Evolutionary conservation across 23 red algal species (phyloP), one percentile per base, ranked within the genome.

Genomic region (Agarophyton chilense): DNA sequence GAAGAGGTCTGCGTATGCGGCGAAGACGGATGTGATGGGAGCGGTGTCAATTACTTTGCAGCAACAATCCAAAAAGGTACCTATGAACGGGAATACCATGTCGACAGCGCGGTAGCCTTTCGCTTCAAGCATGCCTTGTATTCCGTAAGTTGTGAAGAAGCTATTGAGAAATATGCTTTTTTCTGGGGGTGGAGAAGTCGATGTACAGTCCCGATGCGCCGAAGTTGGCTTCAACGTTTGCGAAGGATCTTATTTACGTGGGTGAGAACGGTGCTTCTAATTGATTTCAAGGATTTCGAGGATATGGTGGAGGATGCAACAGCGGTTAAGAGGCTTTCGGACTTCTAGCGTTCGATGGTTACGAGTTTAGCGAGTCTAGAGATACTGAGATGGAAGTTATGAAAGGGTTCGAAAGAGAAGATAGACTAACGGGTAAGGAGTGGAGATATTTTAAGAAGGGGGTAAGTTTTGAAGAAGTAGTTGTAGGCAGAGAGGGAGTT

Each of bases 31-130:
- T 1, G 40, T 79, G 46, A 87, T 56, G 13, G 61, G 64, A 17
- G 82, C 63, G 17, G 40, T 6, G 58, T 73, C 26, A 4, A 0
- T 11, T 87, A 74, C 61, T 24, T 74, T 57, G 25, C 79, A 83
- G 79, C 79, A 83, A 3, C 52, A 17, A 40, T 50, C 54, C 3
- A 83, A 56, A 35, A 65, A 67, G 1, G 79, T 55, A 46, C 79
- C 79, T 1, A 65, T 65, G 56, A 66, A 83, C 7, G 56, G 56
- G 55, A 65, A 83, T 9, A 87, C 82, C 82, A 87, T 87, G 64
- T 87, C 64, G 19, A 87, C 42, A 14, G 62, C 67, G 38, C 40
- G 43, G 67, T 55, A 87, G 62, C 74, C 62, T 53, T 87, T 75
- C 8, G 82, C 82, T 35, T 87, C 82, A 9, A 87, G 5, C 82